Evolutionary conservation across 2,329 filamentous ascomycete species (phyloP).

Genomic region (Talaromyces amestolkiae): DNA sequence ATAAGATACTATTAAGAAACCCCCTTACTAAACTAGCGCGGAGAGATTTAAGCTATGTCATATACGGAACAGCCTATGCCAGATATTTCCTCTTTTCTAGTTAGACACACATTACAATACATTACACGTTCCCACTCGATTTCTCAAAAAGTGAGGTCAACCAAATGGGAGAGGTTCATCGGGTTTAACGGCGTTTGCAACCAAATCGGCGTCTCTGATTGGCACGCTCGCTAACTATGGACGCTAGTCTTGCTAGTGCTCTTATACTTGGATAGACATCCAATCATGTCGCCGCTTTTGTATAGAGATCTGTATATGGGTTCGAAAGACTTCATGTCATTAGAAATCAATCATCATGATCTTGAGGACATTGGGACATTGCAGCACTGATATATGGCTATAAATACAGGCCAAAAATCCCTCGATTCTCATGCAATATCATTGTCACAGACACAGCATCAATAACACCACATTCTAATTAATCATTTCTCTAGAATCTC

Average conservation of each 20-base stretch:
- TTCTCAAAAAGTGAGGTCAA: background rate
- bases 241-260: background rate
- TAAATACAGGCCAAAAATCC: background rate
- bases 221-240: constrained; percentile 1
- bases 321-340: background rate
- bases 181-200: background rate
- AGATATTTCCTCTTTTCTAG: no score
- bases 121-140: no score
- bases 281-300: background rate
- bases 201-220: background rate
- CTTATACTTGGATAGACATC: background rate
- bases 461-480: background rate
- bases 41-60: no score
- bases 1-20: no score
- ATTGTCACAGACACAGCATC: background rate
- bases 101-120: no score
- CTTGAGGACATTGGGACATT: background rate
- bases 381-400: background rate
- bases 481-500: background rate
- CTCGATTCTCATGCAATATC: background rate
- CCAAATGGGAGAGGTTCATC: background rate
- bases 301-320: background rate
- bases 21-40: no score
- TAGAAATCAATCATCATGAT: background rate
- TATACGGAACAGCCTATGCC: no score